phyloP scores from a whole-genome alignment of 352 stramenopile species.

The Nothophytophthora sp. region DNA sequence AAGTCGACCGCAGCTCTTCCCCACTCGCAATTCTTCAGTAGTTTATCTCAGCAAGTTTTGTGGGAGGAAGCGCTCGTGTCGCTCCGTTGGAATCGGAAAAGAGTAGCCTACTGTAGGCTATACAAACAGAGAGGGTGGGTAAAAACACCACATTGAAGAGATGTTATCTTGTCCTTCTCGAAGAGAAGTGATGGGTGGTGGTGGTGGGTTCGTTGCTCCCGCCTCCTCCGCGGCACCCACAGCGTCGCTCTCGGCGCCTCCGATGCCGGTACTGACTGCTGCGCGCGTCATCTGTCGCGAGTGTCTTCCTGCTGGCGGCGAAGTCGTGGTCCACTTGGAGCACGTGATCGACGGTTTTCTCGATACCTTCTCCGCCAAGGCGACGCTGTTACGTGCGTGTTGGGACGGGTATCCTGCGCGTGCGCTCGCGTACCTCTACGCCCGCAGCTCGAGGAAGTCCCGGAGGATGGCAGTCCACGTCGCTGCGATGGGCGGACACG shows the following conservation, averaged over 20 bases:
- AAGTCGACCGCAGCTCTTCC: slow-evolving; percentile 7
- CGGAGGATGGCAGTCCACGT: slow-evolving; percentile 8
- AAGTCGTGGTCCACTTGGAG: slow-evolving; percentile 2
- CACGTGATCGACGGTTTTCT: slow-evolving; percentile 4
- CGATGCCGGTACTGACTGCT: slow-evolving; percentile 2
- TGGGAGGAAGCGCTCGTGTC: not conserved
- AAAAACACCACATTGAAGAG: too few relatives aligned
- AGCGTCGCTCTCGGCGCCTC: too few relatives aligned
- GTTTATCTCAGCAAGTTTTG: not conserved
- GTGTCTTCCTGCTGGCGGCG: not conserved
- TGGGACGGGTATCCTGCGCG: not conserved
- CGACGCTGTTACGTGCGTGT: not conserved
- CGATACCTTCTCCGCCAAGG: slow-evolving; percentile 2
- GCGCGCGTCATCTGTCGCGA: not conserved
- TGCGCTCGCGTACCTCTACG: slow-evolving; percentile 7
- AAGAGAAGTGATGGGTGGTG: not conserved
- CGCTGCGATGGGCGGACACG: slow-evolving; percentile 1
- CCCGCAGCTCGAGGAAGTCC: not conserved
- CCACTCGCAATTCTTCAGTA: not conserved
- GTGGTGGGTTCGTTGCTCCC: too few relatives aligned
- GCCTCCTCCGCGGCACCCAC: too few relatives aligned
- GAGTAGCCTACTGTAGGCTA: not conserved
- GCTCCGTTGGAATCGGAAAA: too few relatives aligned
- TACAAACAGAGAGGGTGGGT: too few relatives aligned
- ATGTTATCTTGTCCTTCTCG: not conserved